Percentiles rank a stretch among this genome's conserved stretches.
These are phyloP conservation scores for Talaromyces verruculosus DNA, from an alignment of 2,329 filamentous ascomycete genomes.

Conservation along the genomic window DNA sequence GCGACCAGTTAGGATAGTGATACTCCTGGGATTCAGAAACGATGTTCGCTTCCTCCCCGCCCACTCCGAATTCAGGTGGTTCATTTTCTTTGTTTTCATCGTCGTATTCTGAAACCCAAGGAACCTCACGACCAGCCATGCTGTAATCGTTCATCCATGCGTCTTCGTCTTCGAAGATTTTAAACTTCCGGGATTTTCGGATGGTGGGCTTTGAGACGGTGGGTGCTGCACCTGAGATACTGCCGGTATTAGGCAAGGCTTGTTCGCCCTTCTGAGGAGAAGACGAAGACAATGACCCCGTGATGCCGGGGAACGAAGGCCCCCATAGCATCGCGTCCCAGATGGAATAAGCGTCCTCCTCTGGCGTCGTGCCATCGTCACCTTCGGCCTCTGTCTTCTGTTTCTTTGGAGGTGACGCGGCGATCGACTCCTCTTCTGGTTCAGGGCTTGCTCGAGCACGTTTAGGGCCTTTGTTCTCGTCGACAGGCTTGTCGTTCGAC, in stretches of 20 bases:
- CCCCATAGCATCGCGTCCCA: constrained; percentile 2
- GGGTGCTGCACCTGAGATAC: not conserved
- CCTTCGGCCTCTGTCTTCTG: not conserved
- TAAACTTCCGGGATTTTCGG: not conserved
- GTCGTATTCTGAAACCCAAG: not conserved
- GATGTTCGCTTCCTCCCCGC: not conserved
- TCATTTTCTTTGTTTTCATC: constrained; percentile 13
- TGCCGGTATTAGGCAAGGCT: not conserved
- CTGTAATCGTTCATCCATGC: not conserved
- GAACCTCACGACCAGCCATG: not conserved
- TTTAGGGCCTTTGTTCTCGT: not conserved
- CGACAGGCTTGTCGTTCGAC: not conserved
- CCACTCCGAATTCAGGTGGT: not conserved
- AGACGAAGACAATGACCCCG: not conserved
- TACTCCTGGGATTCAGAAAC: not conserved
- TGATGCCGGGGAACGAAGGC: not conserved
- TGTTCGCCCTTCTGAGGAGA: not conserved
- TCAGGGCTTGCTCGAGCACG: constrained; percentile 1
- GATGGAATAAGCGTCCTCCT: not conserved
- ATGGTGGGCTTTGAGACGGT: not conserved
- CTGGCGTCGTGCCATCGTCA: not conserved
- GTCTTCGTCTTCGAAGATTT: not conserved
- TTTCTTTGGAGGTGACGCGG: not conserved
- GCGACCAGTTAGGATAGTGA: not conserved
- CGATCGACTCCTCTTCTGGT: not conserved